Percentiles rank a stretch among this genome's conserved stretches.
Conservation (phyloP, 305 asterid species). For the Ilex paraguariensis region DNA sequence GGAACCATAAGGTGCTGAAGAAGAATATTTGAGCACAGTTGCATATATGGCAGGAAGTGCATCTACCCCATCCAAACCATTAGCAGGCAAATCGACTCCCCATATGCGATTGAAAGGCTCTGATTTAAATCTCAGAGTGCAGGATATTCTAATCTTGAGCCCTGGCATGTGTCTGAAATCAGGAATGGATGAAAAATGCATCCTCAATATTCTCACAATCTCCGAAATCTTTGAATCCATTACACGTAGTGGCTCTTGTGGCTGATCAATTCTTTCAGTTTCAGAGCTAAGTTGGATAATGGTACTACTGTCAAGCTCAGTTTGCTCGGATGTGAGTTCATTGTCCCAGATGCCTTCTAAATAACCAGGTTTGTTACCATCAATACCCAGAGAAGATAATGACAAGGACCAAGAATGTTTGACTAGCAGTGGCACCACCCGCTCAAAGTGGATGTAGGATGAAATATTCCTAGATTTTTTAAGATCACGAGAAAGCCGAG, state of each 20-base stretch:
- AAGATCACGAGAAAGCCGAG: conserved; percentile 40
- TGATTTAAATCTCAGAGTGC: conserved; percentile 63
- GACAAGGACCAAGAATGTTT: conserved; percentile 93
- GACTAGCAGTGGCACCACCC: conserved; percentile 54
- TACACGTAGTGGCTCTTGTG: conserved; percentile 67
- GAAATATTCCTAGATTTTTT: conserved; percentile 45
- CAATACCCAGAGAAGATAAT: conserved; percentile 43
- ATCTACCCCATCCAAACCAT: conserved; percentile 39
- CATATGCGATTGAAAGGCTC: conserved; percentile 46
- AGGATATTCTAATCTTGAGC: conserved; percentile 61
- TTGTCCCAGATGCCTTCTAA: conserved; percentile 55
- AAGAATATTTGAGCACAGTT: conserved; percentile 60
- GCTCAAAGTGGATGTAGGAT: conserved; percentile 65
- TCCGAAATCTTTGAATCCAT: conserved; percentile 84
- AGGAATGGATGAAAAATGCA: conserved; percentile 74
- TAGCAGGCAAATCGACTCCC: conserved; percentile 27
- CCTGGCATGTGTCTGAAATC: conserved; percentile 80
- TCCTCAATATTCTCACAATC: conserved; percentile 57
- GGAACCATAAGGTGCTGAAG: conserved; percentile 77
- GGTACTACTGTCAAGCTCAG: conserved; percentile 33
- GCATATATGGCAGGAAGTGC: conserved; percentile 84
- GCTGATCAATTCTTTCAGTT: conserved; percentile 33
- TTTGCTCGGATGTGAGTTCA: conserved; percentile 38
- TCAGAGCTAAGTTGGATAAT: conserved; percentile 30
- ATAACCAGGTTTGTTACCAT: conserved; percentile 42